Percentiles rank a stretch among this genome's conserved stretches.
Evolutionary conservation across 371 early-diverging fungal genomes (phyloP).

Genomic region (Rhizopus stolonifer): DNA sequence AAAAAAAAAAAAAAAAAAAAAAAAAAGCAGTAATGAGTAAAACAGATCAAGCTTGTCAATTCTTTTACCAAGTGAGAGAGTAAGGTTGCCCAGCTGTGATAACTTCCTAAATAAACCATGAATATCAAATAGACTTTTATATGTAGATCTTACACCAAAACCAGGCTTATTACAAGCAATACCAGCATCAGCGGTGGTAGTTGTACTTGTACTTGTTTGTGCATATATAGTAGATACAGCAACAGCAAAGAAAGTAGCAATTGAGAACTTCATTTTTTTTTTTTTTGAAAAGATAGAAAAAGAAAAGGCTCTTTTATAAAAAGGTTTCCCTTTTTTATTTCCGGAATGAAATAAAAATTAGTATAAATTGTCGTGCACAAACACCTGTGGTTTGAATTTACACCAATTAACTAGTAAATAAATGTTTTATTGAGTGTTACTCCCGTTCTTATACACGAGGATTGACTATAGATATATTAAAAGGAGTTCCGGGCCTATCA

Average conservation of each 20-base stretch:
- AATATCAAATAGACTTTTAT: background rate
- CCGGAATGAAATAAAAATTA: background rate
- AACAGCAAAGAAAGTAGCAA: constrained; percentile 15
- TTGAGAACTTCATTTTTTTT: background rate
- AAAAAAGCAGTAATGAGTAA: background rate
- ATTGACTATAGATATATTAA: too few species aligned
- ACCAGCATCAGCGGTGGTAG: constrained; percentile 21
- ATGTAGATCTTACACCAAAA: constrained; percentile 29
- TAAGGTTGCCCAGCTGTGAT: constrained; percentile 27
- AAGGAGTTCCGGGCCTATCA: too few species aligned
- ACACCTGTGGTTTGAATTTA: too few species aligned
- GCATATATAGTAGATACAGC: constrained; percentile 11
- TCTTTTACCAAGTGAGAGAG: constrained; percentile 29
- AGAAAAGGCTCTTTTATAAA: background rate
- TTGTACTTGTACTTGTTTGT: constrained; percentile 3
- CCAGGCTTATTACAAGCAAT: constrained; percentile 29
- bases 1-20: background rate
- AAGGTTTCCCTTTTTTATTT: background rate
- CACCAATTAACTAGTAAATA: too few species aligned
- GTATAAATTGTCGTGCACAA: background rate
- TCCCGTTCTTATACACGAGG: too few species aligned
- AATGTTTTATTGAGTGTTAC: too few species aligned
- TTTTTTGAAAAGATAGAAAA: background rate
- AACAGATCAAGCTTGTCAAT: background rate
- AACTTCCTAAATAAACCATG: constrained; percentile 23